A percentile compares a stretch with the other conserved stretches of the same genome.
Conservation (phyloP, 192 early-diverging fungal species). For the Spinellus fusiger region DNA sequence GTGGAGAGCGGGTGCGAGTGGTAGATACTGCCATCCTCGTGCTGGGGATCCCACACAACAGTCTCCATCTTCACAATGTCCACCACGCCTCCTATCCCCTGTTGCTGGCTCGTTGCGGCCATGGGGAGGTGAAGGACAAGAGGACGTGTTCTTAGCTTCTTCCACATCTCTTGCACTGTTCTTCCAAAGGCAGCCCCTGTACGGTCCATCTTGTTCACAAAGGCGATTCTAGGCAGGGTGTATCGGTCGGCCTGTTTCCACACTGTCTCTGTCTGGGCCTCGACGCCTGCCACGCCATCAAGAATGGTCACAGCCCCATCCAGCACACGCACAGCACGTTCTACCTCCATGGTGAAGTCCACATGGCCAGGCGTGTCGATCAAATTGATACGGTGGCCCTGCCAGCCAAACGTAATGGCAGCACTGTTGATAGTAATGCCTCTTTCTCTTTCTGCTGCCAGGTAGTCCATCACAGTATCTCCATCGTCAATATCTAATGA, state of each 20-base stretch:
- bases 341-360: constrained; percentile 96
- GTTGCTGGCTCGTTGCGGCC: constrained; percentile 36
- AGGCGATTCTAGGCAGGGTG: constrained; percentile 73
- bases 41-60: constrained; percentile 52
- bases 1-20: no score
- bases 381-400: constrained; percentile 73
- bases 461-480: constrained; percentile 91
- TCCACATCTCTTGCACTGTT: constrained; percentile 52
- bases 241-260: constrained; percentile 86
- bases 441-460: constrained; percentile 81
- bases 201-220: constrained; percentile 97
- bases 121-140: constrained; percentile 74
- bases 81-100: constrained; percentile 55
- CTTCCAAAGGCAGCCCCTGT: constrained; percentile 63
- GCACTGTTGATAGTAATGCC: constrained; percentile 95
- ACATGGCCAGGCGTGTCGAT: constrained; percentile 97
- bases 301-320: constrained; percentile 90
- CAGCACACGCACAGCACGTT: constrained; percentile 84
- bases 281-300: constrained; percentile 94
- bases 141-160: constrained; percentile 53
- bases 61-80: constrained; percentile 73
- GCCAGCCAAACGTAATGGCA: constrained; percentile 82
- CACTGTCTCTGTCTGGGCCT: constrained; percentile 96
- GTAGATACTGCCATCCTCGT: constrained; percentile 34
- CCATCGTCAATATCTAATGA: constrained; percentile 79